Evolutionary conservation across 1,284 basidiomycete species (phyloP).

Genomic region (Hortiboletus rubellus): DNA sequence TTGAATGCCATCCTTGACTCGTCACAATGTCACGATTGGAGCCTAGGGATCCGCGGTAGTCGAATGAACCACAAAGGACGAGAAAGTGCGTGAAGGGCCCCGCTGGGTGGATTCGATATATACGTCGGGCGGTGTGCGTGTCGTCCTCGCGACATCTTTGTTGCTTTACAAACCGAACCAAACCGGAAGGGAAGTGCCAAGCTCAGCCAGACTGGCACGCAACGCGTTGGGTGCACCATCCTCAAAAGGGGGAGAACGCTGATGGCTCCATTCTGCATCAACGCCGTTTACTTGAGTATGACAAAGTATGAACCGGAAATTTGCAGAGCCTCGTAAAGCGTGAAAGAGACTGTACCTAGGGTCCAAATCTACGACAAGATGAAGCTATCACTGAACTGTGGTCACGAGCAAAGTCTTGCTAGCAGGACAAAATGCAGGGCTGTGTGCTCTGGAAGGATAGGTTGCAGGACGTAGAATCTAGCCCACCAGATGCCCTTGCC

Average conservation of each 20-base stretch:
- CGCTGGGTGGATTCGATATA: constrained; percentile 2
- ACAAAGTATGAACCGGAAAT: constrained; percentile 23
- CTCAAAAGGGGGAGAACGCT: background rate
- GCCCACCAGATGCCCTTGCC: background rate
- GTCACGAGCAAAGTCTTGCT: background rate
- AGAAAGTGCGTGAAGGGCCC: background rate
- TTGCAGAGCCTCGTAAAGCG: background rate
- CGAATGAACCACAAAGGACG: constrained; percentile 3
- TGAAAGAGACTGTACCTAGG: constrained; percentile 8
- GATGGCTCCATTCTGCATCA: constrained; percentile 10
- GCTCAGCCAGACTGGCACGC: background rate
- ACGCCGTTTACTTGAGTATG: constrained; percentile 20
- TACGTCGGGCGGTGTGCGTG: background rate
- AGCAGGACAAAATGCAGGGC: constrained; percentile 3
- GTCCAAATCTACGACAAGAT: constrained; percentile 2
- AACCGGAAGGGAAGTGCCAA: background rate
- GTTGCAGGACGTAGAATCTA: background rate
- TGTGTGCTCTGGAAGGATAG: constrained; percentile 1
- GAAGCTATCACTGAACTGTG: background rate
- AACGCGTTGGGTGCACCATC: background rate
- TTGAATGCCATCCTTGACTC: constrained; percentile 23
- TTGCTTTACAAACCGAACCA: background rate
- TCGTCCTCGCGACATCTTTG: background rate
- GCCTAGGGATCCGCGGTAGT: constrained; percentile 30
- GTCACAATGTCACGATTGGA: constrained; percentile 26